These are phyloP conservation scores for Puccinia sorghi DNA, from an alignment of 1,284 basidiomycete species.

Conservation along the genomic window DNA sequence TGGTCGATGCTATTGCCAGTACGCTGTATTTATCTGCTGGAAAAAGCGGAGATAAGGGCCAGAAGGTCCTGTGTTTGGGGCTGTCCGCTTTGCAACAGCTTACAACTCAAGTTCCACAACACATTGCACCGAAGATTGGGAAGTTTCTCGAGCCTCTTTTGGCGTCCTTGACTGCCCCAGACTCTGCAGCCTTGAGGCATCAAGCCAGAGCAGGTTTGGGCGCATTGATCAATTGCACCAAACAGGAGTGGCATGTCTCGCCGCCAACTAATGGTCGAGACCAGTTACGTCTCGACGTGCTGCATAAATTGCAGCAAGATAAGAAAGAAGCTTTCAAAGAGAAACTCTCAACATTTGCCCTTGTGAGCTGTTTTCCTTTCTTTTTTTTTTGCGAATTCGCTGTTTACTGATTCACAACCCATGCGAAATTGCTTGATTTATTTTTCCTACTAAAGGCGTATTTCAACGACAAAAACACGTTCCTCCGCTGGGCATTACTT, in stretches of 20 bases:
- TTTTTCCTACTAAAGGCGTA: constrained; percentile 17
- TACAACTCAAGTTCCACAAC: constrained; percentile 30
- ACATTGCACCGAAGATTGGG: constrained; percentile 12
- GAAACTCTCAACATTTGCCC: constrained; percentile 34
- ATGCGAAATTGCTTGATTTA: neutral
- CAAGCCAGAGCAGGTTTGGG: constrained; percentile 32
- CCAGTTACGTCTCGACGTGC: neutral
- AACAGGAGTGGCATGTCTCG: constrained; percentile 22
- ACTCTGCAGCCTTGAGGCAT: constrained; percentile 25
- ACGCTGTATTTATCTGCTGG: constrained; percentile 44
- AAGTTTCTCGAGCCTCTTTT: constrained; percentile 37
- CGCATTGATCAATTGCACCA: constrained; percentile 39
- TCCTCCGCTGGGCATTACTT: constrained; percentile 18
- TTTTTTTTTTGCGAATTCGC: neutral
- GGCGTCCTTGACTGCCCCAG: constrained; percentile 27
- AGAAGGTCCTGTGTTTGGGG: constrained; percentile 36
- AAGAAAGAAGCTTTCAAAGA: constrained; percentile 42
- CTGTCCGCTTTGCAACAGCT: constrained; percentile 34
- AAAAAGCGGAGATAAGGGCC: constrained; percentile 43
- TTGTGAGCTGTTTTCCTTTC: constrained; percentile 36
- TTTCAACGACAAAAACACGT: constrained; percentile 30
- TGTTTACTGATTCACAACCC: neutral
- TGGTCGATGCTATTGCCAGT: constrained; percentile 35
- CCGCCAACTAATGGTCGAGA: neutral
- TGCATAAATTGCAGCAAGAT: constrained; percentile 4